Base-by-base conservation (phyloP, 2,329 filamentous ascomycete genomes). In the Fusarium sp. region DNA sequence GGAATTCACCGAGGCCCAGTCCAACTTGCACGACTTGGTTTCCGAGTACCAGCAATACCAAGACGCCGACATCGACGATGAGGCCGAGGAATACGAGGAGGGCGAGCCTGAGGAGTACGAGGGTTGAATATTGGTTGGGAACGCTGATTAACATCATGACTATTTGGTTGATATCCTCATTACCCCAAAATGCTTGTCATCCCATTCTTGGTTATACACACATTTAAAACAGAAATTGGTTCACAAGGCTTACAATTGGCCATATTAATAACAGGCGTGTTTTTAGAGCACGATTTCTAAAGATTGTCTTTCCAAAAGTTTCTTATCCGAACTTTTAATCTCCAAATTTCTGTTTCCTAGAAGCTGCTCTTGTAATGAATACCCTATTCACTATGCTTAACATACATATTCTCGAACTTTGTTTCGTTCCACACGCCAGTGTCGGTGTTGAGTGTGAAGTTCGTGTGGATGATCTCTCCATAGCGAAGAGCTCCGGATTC, bases 31-130 rank as follows among this genome's bases (percentile, higher is more conserved):
- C 89, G 96, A 99, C 84, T 88, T 99, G 82, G 95, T 99, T 78
- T 97, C 94, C 70, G 96, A 99, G 85, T 99, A 99, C 88, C 96
- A 98, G 90, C 96, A 99, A 86, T 99, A 99, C 91, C 96, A 99
- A 90, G 96, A 99, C 84, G 96, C 95, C 81, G 92, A 93, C 79
- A 90, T 97, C 83, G 97, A 96, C 70, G 96, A 98, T 85, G 95
- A 94, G 78, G 95, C 97, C 86, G 78, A 93, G 95, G 87, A 95
- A 97, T 84, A 67, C 18, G 68, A 68, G 53, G 68, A 71, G 68
- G 57, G 88, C 24, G 68, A 68, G 58, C 57, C 67, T 24, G 63
- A 67, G 63, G 63, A 66, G 49, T 66, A 55, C 18, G 63, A 66
- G 56, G 63, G 49, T 44, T 66, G 66, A 57, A 49, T 34, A 44